Evolutionary conservation across 345 rosid genomes (phyloP).

Genomic region (Sisymbrium irio): DNA sequence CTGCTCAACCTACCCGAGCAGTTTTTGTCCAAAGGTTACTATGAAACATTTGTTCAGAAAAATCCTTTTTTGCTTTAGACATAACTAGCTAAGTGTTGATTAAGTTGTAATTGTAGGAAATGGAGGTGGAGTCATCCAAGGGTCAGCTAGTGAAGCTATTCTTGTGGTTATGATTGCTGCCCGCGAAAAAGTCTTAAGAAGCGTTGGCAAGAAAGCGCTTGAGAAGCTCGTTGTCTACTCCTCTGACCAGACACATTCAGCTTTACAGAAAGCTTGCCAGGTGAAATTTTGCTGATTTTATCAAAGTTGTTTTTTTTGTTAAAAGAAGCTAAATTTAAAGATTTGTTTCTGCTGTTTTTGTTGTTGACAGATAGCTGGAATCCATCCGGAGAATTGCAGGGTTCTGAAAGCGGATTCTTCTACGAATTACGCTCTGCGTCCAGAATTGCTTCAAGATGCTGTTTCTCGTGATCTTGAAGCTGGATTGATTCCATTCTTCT

Average conservation of each 20-base stretch:
- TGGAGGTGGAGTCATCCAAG: slow-evolving; percentile 95
- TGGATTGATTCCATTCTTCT: slow-evolving; percentile 78
- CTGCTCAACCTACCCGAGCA: slow-evolving; percentile 69
- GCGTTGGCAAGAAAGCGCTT: slow-evolving; percentile 57
- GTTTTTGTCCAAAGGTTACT: slow-evolving; percentile 66
- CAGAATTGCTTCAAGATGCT: slow-evolving; percentile 53
- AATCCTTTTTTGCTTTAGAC: background rate
- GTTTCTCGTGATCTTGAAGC: slow-evolving; percentile 61
- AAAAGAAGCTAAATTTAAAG: background rate
- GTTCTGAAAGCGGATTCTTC: slow-evolving; percentile 61
- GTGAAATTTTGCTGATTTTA: slow-evolving; percentile 25
- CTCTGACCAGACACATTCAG: slow-evolving; percentile 90
- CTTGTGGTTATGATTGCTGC: slow-evolving; percentile 79
- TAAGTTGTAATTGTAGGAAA: slow-evolving; percentile 48
- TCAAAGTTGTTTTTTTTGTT: too few relatives aligned
- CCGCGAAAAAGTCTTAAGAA: slow-evolving; percentile 57
- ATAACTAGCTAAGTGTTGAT: background rate
- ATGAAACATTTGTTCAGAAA: background rate
- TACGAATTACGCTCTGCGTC: slow-evolving; percentile 64
- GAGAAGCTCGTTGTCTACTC: slow-evolving; percentile 75
- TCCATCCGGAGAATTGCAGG: slow-evolving; percentile 68
- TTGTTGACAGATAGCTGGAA: slow-evolving; percentile 69
- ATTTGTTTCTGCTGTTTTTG: background rate
- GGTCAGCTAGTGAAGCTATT: slow-evolving; percentile 91
- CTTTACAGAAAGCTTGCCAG: slow-evolving; percentile 87